phyloP scores from a whole-genome alignment of 2,329 filamentous ascomycete genomes.

The Pseudocercospora fijiensis region DNA sequence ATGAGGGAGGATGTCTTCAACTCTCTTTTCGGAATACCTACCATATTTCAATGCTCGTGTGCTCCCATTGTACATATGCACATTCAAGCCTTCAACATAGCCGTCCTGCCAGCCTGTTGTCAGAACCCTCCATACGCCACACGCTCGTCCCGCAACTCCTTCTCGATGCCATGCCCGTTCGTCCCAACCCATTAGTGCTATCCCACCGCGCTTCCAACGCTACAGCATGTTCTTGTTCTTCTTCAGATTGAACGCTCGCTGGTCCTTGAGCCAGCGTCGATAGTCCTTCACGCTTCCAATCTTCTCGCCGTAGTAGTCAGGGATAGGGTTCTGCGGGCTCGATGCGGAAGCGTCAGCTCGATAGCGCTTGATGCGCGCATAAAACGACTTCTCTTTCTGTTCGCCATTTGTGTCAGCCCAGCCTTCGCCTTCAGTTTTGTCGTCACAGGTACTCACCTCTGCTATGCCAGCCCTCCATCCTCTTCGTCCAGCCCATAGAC shows the following conservation, averaged over 20 bases:
- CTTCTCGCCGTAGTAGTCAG: conserved; percentile 98
- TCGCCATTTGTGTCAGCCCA: not conserved
- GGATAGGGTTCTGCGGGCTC: conserved; percentile 87
- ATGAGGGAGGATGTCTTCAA: not conserved
- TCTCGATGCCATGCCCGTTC: not conserved
- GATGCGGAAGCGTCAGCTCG: conserved; percentile 87
- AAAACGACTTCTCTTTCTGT: conserved; percentile 92
- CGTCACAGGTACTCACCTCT: conserved; percentile 49
- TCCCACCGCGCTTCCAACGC: not conserved
- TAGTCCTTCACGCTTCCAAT: conserved; percentile 91
- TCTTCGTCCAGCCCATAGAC: conserved; percentile 66
- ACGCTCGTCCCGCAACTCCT: not conserved
- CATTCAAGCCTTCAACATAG: not conserved
- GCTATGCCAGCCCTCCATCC: conserved; percentile 66
- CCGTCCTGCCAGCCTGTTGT: not conserved
- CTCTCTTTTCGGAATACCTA: not conserved
- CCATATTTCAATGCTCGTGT: not conserved
- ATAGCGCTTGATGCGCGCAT: conserved; percentile 84
- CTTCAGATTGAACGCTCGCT: conserved; percentile 87
- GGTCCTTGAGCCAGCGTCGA: conserved; percentile 94
- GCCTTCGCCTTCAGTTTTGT: not conserved
- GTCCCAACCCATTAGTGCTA: not conserved
- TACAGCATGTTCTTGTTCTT: conserved; percentile 69
- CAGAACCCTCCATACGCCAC: not conserved
- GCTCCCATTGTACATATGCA: not conserved